These are phyloP conservation scores for Akebia trifoliata DNA, from an alignment of 164 flowering plant species.

Conservation along the genomic window DNA sequence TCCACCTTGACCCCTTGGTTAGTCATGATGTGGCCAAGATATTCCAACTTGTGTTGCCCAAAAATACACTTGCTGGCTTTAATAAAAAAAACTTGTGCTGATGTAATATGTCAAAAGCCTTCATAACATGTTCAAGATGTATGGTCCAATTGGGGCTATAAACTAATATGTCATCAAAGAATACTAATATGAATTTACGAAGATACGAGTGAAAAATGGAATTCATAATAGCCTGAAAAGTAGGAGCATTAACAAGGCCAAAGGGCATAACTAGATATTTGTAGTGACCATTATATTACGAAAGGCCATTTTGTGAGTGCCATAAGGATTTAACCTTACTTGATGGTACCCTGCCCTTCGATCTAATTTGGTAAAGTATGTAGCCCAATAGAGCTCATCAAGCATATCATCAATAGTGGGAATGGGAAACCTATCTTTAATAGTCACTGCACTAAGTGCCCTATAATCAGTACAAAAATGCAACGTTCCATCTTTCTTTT, in stretches of 20 bases:
- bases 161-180: not conserved
- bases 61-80: not conserved
- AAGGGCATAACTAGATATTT: not conserved
- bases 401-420: not conserved
- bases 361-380: not conserved
- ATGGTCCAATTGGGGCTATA: not conserved
- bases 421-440: not conserved
- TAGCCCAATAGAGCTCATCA: not conserved
- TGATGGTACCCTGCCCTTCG: not conserved
- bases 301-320: not conserved
- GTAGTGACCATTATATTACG: not conserved
- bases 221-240: not conserved
- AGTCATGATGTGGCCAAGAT: not conserved
- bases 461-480: not conserved
- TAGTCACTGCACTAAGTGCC: not conserved
- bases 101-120: not conserved
- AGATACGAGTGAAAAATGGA: not conserved
- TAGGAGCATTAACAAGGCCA: not conserved
- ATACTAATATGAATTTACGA: not conserved
- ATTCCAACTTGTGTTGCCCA: not conserved
- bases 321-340: not conserved
- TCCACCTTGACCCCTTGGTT: not conserved
- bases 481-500: not conserved
- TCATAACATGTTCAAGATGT: not conserved
- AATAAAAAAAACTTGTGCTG: not conserved